Percentiles rank a stretch among this genome's conserved stretches.
Conservation (phyloP, 2,329 filamentous ascomycete species). For the Hymenoscyphus linearis region DNA sequence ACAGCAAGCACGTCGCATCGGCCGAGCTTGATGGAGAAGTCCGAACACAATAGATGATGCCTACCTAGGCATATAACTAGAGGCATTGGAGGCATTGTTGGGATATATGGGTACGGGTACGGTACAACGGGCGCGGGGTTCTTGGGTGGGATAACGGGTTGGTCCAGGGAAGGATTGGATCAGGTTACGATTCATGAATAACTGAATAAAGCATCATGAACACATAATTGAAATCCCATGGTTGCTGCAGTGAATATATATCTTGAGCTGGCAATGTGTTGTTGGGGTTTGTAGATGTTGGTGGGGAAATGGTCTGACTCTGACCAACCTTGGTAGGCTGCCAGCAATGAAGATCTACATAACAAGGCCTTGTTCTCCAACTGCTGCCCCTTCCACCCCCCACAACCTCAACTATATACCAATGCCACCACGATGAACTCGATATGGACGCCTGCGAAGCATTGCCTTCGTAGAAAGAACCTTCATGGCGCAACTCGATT, state of each 20-base stretch:
- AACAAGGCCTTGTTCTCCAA: background rate
- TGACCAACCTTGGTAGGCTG: background rate
- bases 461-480: background rate
- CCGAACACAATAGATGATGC: constrained; percentile 58
- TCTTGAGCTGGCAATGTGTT: background rate
- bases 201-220: background rate
- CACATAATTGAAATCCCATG: background rate
- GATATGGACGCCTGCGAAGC: background rate
- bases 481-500: background rate
- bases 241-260: background rate
- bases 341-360: background rate
- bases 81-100: background rate
- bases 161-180: background rate
- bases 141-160: background rate
- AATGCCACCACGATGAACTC: constrained; percentile 6
- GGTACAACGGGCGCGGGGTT: background rate
- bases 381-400: background rate
- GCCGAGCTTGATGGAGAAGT: constrained; percentile 73
- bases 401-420: background rate
- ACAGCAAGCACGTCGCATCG: constrained; percentile 63
- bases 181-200: background rate
- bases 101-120: background rate
- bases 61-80: background rate
- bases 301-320: background rate
- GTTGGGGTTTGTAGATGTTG: background rate